Evolutionary conservation across 1,284 basidiomycete species (phyloP).

Genomic region (Ganoderma leucocontextum): DNA sequence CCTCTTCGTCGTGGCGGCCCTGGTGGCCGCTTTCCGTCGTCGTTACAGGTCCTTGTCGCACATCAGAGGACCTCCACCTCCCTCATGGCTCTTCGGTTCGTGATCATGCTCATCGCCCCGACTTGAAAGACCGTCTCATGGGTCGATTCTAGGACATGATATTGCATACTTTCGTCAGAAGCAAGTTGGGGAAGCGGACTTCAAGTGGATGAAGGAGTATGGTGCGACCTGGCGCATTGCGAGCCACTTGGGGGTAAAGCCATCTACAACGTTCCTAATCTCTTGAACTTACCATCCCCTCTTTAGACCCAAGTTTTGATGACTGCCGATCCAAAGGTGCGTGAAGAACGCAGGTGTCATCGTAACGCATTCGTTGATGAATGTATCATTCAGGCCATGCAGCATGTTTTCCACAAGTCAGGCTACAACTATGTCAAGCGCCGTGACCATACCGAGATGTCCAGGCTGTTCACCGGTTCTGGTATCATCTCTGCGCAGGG

Average conservation of each 20-base stretch:
- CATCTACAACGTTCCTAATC: background rate
- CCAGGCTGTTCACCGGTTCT: constrained; percentile 28
- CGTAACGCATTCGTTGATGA: background rate
- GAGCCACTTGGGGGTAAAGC: constrained; percentile 28
- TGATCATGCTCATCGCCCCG: background rate
- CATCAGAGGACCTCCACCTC: constrained; percentile 17
- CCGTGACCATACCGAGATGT: constrained; percentile 20
- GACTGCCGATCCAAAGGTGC: constrained; percentile 28
- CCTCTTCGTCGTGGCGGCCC: background rate
- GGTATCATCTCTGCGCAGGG: constrained; percentile 27
- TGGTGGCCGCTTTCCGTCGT: background rate
- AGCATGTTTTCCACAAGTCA: constrained; percentile 39
- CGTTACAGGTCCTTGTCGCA: constrained; percentile 35
- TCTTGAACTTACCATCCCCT: background rate
- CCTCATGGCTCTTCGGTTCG: constrained; percentile 17
- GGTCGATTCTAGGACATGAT: constrained; percentile 27
- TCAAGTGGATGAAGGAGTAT: constrained; percentile 33
- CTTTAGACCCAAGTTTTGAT: constrained; percentile 20
- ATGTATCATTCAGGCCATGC: constrained; percentile 31
- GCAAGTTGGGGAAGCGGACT: constrained; percentile 36
- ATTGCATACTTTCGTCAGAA: constrained; percentile 28
- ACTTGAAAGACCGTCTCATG: background rate
- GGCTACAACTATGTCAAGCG: constrained; percentile 37
- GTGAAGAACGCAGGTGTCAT: background rate
- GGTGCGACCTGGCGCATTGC: constrained; percentile 33